Base-by-base conservation (phyloP, 805 yeast species). In the Teunomyces kruisii region DNA sequence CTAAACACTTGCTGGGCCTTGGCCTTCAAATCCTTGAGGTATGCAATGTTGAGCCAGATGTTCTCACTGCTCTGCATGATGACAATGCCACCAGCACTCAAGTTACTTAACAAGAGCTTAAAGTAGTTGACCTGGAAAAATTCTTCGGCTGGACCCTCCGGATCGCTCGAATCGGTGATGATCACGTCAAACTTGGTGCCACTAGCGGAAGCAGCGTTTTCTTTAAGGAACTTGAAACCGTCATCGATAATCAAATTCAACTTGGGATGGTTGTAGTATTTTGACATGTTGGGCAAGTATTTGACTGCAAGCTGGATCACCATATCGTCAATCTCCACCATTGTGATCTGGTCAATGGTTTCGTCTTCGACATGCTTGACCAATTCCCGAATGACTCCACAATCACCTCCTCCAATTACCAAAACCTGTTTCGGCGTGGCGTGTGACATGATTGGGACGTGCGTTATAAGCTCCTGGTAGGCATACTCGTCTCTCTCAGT, bases 321-420 rank as follows among this genome's bases (percentile, higher is more conserved):
- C 49, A 83, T 76, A 59, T 83, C 84, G 66, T 90, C 97, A 51
- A 90, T 91, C 60, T 90, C 97, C n/a, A 88, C 92, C 63, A 90
- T 74, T 10, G 86, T 84, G 12, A 87, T 85, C 39, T 70, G 65
- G 52, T 85, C 84, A 3, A 84, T 76, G 37, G 76, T 70, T 5
- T 75, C 72, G 32, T 71, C 70, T 10, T 63, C 64, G 26, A 68
- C 55, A 58, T 86, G 92, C 67, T 90, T 91, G 38, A 88, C 80
- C 13, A 88, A 83, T 64, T 90, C 97, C 57, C 97, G 78, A 30
- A 91, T 69, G 15, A 90, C 96, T 49, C 97, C 97, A 52, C 97
- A 96, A 64, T 90, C 97, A 35, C 97, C 97, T 19, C 97, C 97
- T 22, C 97, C 97, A 56, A 90, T 87, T 26, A 90, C 94, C 42